Conservation (phyloP, 2,329 filamentous ascomycete species). For the Sclerotinia nivalis region DNA sequence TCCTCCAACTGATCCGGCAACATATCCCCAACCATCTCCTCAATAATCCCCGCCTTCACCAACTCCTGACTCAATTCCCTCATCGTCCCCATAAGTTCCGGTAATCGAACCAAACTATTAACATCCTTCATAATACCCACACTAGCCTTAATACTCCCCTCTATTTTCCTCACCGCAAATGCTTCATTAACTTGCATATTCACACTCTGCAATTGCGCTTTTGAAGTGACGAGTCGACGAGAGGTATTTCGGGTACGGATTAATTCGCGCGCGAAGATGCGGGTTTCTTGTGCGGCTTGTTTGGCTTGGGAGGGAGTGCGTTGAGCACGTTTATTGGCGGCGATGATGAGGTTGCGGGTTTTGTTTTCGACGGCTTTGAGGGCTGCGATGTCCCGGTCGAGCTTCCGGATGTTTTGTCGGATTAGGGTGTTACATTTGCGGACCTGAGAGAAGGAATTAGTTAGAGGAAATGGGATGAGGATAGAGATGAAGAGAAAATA, state of each 20-base stretch:
- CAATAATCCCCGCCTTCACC: constrained; percentile 93
- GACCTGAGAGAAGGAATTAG: constrained; percentile 57
- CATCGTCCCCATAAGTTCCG: constrained; percentile 88
- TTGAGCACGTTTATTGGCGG: constrained; percentile 78
- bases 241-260: constrained; percentile 77
- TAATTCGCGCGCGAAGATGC: constrained; percentile 85
- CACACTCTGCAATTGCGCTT: constrained; percentile 88
- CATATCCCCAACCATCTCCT: constrained; percentile 92
- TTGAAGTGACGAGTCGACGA: constrained; percentile 75
- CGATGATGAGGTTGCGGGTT: constrained; percentile 80
- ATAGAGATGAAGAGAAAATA: constrained; percentile 23
- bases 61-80: constrained; percentile 81
- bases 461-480: constrained; percentile 3
- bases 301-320: constrained; percentile 75
- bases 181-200: constrained; percentile 98
- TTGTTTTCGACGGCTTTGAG: constrained; percentile 79
- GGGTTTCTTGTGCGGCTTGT: constrained; percentile 79
- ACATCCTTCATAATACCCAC: constrained; percentile 98
- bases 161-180: constrained; percentile 92
- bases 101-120: constrained; percentile 79
- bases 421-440: constrained; percentile 94
- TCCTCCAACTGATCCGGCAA: constrained; percentile 75
- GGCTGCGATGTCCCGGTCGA: constrained; percentile 86
- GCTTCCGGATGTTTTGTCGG: constrained; percentile 84
- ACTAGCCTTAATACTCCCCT: constrained; percentile 82